Percentiles rank a stretch among this genome's conserved stretches.
phyloP scores from a whole-genome alignment of 345 rosid species.

The Geranium brycei region DNA sequence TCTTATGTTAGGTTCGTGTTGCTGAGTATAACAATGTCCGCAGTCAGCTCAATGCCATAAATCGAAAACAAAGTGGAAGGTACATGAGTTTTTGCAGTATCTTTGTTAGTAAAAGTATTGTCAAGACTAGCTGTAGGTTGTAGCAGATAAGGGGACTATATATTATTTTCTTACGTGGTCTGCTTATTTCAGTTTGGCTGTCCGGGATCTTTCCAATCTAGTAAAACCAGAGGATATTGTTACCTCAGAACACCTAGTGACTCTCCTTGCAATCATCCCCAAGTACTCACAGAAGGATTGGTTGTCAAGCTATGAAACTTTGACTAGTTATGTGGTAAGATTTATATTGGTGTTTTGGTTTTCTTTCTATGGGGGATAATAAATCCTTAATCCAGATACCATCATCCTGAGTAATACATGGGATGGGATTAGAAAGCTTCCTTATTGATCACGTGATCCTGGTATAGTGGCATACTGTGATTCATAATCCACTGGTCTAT shows the following conservation, averaged over 20 bases:
- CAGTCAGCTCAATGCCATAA: slow-evolving; percentile 88
- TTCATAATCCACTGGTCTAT: neutral
- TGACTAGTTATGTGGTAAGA: slow-evolving; percentile 85
- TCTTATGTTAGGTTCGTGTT: slow-evolving; percentile 66
- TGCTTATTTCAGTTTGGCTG: slow-evolving; percentile 72
- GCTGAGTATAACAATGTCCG: slow-evolving; percentile 92
- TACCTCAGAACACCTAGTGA: slow-evolving; percentile 65
- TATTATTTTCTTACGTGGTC: slow-evolving; percentile 10
- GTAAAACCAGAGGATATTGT: slow-evolving; percentile 88
- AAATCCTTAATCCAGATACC: neutral
- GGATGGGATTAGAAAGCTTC: neutral
- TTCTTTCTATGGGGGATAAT: neutral
- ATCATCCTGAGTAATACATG: neutral
- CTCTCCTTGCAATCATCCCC: slow-evolving; percentile 80
- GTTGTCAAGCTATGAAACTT: slow-evolving; percentile 82
- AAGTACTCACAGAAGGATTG: slow-evolving; percentile 98
- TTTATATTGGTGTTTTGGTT: slow-evolving; percentile 1
- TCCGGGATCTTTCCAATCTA: slow-evolving; percentile 87
- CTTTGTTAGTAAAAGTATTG: neutral
- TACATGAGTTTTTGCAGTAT: slow-evolving; percentile 7
- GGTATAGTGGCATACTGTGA: neutral
- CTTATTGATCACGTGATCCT: neutral
- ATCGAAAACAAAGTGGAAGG: slow-evolving; percentile 98
- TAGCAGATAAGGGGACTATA: neutral
- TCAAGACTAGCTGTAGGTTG: neutral